Evolutionary conservation across 768 basidiomycete species (phyloP), one percentile per base, ranked within the genome.

Genomic region (Lactarius hatsudake): DNA sequence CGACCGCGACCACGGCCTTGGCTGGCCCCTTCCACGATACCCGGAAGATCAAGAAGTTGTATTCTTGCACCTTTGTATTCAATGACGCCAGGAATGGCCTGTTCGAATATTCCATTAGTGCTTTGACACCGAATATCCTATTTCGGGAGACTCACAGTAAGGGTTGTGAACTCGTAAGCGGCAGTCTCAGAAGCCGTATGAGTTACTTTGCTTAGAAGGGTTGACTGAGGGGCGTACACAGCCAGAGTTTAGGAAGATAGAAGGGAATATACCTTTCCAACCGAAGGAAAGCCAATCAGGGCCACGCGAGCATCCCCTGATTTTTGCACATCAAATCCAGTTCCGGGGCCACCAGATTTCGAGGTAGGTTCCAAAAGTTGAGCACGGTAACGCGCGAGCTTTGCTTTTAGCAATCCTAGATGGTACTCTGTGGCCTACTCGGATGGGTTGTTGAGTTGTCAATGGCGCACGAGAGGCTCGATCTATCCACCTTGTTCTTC

Each of bases 31-130:
- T 95, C 93, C 9, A 98, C 94, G 71, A 98, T 98, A 77, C 96
- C 96, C 2, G 96, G 96, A 38, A 98, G 80, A 85, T 98, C 96
- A 18, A 98, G 84, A 54, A 98, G 83, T 75, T 99, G 97, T 64
- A 98, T 95, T 53, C 93, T 84, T 2, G 90, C 89, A 34, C 97
- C 97, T 76, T 96, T 88, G 76, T 98, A 92, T 73, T 98, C 96
- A 20, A 98, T 86, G 3, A 98, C 97, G 59, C 97, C 97, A 42
- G 97, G 96, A 68, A 99, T 98, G 12, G 97, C 96, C 87, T 93
- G 64, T 30, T 38, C 7, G 17, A 58, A 40, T 23, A 17, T 23
- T 45, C 43, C 48, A 48, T 56, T 42, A 23, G 38, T 12, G 51
- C 36, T 23, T 63, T 40, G 45, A 40, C 55, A 38, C 13, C 10